Evolutionary conservation across 306 rosid genomes (phyloP), one percentile per base, ranked within the genome.

Genomic region (Fragaria ananassa): DNA sequence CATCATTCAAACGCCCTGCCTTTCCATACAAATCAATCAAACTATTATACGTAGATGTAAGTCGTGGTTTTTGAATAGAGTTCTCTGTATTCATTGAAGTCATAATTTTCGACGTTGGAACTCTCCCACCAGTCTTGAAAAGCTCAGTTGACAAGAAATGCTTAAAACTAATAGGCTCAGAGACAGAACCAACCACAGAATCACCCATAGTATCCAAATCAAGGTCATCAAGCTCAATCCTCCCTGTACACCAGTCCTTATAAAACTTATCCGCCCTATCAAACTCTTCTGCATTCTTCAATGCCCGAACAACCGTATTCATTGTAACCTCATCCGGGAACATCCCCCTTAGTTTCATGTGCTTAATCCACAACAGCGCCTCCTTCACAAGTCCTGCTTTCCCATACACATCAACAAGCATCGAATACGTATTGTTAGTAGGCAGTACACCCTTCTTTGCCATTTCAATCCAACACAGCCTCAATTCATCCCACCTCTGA

Each of bases 281-380:
- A 67, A 80, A 95, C 76, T 92, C 96, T 2, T 86, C 79, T 17
- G 84, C 93, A 70, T 95, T 86, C 84, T 95, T 95, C 83, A 92
- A 88, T 35, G 90, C 97, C 78, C 89, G 84, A 83, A 95, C 86
- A 66, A 89, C 92, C 0, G 97, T 90, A 76, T 85, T 88, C 99
- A 95, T 95, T 0, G 96, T 92, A 68, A 95, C 97, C 80, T 95
- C 99, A 46, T 95, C 97, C 4, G 97, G 99, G 68, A 89, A 89
- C 42, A 85, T 74, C 1, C 91, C 97, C 69, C 96, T 80, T 14
- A 76, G 44, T 76, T 79, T 86, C 99, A 95, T 92, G 53, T 92
- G 97, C 85, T 85, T 84, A 76, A 95, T 85, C 99, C 97, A 95
- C 83, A 92, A 81, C 80, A 92, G 88, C 1, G 99, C 86, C 79